Percentiles rank a stretch among this genome's conserved stretches.
Conservation (phyloP, 2,329 filamentous ascomycete species). For the Pyrenophora tritici-repentis region DNA sequence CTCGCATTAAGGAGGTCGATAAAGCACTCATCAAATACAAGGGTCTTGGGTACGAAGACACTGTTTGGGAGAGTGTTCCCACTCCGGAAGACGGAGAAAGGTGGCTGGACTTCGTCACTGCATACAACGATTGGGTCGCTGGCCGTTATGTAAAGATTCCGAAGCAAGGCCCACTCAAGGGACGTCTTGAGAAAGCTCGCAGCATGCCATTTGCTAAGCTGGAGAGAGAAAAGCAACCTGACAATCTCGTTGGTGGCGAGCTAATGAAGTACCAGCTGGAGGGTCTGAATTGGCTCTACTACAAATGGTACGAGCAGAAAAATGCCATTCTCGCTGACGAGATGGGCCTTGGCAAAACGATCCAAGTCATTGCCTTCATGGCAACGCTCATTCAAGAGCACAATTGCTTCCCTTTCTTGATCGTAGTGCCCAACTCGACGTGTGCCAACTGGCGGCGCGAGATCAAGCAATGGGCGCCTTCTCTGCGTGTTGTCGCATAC, state of each 20-base stretch:
- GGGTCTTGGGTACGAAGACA: slow-evolving; percentile 86
- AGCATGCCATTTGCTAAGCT: slow-evolving; percentile 68
- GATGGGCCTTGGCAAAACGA: slow-evolving; percentile 97
- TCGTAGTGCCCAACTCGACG: slow-evolving; percentile 93
- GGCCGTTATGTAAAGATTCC: slow-evolving; percentile 74
- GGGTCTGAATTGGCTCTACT: slow-evolving; percentile 92
- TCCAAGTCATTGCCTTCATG: slow-evolving; percentile 86
- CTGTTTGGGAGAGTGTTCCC: slow-evolving; percentile 87
- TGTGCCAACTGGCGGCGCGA: slow-evolving; percentile 98
- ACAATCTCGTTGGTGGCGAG: slow-evolving; percentile 73
- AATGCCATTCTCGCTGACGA: slow-evolving; percentile 95
- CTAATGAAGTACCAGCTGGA: slow-evolving; percentile 94
- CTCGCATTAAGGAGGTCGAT: slow-evolving; percentile 72
- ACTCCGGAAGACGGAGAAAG: slow-evolving; percentile 65
- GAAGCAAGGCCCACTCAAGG: slow-evolving; percentile 60
- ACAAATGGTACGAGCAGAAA: slow-evolving; percentile 79
- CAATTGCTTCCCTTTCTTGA: slow-evolving; percentile 85
- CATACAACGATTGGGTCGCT: slow-evolving; percentile 84
- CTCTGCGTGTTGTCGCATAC: slow-evolving; percentile 86
- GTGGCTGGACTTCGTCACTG: slow-evolving; percentile 79
- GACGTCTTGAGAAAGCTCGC: slow-evolving; percentile 71
- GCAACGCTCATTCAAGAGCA: slow-evolving; percentile 66
- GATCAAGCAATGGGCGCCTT: slow-evolving; percentile 90
- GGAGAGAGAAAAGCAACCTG: slow-evolving; percentile 73
- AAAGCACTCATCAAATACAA: slow-evolving; percentile 88